A percentile compares a stretch with the other conserved stretches of the same genome.
phyloP scores from a whole-genome alignment of 345 rosid genomes.

The Boechera stricta region DNA sequence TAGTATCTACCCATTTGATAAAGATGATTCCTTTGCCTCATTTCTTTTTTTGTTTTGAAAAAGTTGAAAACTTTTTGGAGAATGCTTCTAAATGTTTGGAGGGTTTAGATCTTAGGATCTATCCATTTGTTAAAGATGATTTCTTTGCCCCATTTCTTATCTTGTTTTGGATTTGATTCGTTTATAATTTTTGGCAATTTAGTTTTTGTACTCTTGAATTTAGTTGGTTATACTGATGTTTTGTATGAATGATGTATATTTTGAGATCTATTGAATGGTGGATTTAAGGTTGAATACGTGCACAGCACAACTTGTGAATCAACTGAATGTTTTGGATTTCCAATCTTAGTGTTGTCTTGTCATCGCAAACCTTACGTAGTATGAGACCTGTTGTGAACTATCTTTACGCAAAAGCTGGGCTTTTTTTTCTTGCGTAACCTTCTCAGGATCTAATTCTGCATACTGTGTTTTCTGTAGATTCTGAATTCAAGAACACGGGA shows the following conservation, averaged over 20 bases:
- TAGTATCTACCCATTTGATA: not conserved
- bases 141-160: not conserved
- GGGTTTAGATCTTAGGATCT: not conserved
- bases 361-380: not conserved
- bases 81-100: not conserved
- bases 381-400: not conserved
- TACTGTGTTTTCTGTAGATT: constrained; percentile 53
- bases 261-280: not conserved
- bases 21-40: not conserved
- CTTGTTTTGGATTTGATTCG: not conserved
- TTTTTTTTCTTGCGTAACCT: not conserved
- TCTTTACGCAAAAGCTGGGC: not conserved
- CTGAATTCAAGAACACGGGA: constrained; percentile 84
- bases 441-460: not conserved
- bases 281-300: not conserved
- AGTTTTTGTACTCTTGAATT: not conserved
- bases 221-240: not conserved
- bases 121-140: not conserved
- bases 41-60: not conserved
- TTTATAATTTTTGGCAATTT: not conserved
- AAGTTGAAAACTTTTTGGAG: too few species aligned
- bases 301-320: not conserved
- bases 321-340: not conserved
- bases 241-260: not conserved
- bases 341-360: not conserved